Evolutionary conservation across 805 yeast species (phyloP).

Genomic region (Grigorovia transvaalensis): DNA sequence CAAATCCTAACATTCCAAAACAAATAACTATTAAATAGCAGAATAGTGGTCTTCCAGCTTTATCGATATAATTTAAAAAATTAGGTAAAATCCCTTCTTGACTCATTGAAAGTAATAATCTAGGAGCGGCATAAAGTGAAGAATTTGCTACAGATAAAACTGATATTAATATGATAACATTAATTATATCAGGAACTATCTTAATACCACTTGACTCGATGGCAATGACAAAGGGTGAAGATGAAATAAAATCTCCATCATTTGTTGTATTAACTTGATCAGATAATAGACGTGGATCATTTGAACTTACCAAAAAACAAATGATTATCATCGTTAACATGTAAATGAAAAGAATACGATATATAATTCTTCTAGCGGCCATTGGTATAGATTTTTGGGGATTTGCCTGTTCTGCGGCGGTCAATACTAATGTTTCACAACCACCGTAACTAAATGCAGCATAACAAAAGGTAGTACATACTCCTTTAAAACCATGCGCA

Average conservation of each 20-base stretch:
- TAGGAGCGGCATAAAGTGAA: slow-evolving; percentile 48
- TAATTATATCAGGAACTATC: slow-evolving; percentile 40
- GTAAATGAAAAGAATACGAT: slow-evolving; percentile 50
- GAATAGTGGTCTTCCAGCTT: slow-evolving; percentile 44
- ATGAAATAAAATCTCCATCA: slow-evolving; percentile 28
- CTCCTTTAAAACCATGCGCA: slow-evolving; percentile 48
- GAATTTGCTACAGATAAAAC: slow-evolving; percentile 54
- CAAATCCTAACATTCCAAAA: slow-evolving; percentile 50
- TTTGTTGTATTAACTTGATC: slow-evolving; percentile 28
- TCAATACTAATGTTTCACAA: slow-evolving; percentile 55
- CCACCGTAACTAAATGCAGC: slow-evolving; percentile 72
- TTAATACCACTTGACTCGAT: slow-evolving; percentile 35
- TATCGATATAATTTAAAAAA: slow-evolving; percentile 38
- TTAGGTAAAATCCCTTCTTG: slow-evolving; percentile 43
- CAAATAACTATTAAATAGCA: slow-evolving; percentile 34
- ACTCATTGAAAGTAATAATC: slow-evolving; percentile 44
- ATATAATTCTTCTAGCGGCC: slow-evolving; percentile 48
- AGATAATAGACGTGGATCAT: slow-evolving; percentile 34
- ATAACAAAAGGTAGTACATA: slow-evolving; percentile 50
- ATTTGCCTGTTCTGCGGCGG: slow-evolving; percentile 56
- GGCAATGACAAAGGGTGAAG: slow-evolving; percentile 42
- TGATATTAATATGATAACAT: slow-evolving; percentile 48
- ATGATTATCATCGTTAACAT: slow-evolving; percentile 42
- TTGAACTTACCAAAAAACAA: slow-evolving; percentile 67
- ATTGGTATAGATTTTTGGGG: slow-evolving; percentile 47